These are phyloP conservation scores for Tremellales sp. DNA, from an alignment of 1,284 basidiomycete species.

Conservation along the genomic window DNA sequence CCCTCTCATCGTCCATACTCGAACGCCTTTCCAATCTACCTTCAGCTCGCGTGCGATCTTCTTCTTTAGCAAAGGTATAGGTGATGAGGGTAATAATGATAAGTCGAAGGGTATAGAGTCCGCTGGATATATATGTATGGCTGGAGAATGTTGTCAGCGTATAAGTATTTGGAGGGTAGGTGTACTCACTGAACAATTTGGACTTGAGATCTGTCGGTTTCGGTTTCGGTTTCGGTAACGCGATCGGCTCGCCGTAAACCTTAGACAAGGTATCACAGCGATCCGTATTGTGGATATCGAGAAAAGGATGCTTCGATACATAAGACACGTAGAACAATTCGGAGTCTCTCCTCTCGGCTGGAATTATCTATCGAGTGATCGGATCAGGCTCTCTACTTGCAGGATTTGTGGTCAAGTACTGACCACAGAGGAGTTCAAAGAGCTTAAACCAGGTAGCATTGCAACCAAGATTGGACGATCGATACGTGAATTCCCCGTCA, in stretches of 20 bases:
- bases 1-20: conserved; percentile 12
- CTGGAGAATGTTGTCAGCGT: background rate
- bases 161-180: background rate
- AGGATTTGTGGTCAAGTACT: conserved; percentile 37
- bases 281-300: conserved; percentile 7
- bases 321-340: conserved; percentile 78
- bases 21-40: background rate
- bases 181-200: conserved; percentile 35
- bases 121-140: conserved; percentile 1
- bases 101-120: conserved; percentile 5
- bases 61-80: conserved; percentile 17
- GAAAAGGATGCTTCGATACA: conserved; percentile 15
- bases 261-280: conserved; percentile 26
- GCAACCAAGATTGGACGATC: conserved; percentile 64
- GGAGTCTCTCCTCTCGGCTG: conserved; percentile 73
- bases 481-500: too few relatives aligned
- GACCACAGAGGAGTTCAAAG: conserved; percentile 67
- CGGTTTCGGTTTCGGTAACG: background rate
- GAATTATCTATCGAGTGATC: conserved; percentile 56
- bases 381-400: background rate
- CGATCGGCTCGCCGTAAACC: conserved; percentile 15
- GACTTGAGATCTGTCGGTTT: conserved; percentile 20
- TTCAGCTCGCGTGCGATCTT: conserved; percentile 15
- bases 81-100: conserved; percentile 21
- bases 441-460: conserved; percentile 60